phyloP scores from a whole-genome alignment of 176 grass and related monocot genomes.

The Hordeum vulgare region DNA sequence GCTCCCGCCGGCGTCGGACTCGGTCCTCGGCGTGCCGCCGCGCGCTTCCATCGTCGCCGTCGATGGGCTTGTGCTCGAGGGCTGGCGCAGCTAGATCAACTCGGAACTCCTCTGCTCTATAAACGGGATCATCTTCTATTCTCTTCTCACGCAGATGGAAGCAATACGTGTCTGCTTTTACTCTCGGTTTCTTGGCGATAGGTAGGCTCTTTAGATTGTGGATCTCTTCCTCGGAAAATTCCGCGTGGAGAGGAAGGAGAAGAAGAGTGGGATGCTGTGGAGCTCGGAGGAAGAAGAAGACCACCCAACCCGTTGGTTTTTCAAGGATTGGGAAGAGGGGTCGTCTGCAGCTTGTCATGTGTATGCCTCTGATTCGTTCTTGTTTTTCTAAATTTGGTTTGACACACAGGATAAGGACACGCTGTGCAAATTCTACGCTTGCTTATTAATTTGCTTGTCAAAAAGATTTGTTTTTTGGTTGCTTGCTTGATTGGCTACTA shows the following conservation, averaged over 20 bases:
- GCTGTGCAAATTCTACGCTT: conserved; percentile 11
- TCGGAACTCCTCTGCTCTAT: conserved; percentile 37
- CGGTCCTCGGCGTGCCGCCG: neutral
- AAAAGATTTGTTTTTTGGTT: conserved; percentile 20
- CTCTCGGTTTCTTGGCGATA: conserved; percentile 6
- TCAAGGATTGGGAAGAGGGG: neutral
- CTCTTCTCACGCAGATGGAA: neutral
- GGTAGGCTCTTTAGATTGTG: neutral
- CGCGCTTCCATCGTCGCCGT: conserved; percentile 47
- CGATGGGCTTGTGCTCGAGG: neutral
- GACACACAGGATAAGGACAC: conserved; percentile 40
- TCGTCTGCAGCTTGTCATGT: neutral
- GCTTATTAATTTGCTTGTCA: no score
- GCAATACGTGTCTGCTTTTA: neutral
- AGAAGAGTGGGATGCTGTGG: neutral
- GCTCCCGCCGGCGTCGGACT: neutral
- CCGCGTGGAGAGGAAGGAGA: neutral
- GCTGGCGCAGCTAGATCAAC: conserved; percentile 40
- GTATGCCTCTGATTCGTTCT: neutral
- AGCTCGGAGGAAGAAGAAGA: neutral
- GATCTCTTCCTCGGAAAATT: neutral
- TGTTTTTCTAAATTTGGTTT: conserved; percentile 13
- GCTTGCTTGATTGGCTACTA: conserved; percentile 4
- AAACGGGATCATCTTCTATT: conserved; percentile 57
- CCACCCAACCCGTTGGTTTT: neutral